Percentiles rank a stretch among this genome's conserved stretches.
Evolutionary conservation across 2,329 filamentous ascomycete species (phyloP).

Genomic region (Magnaporthiopsis incrustans): DNA sequence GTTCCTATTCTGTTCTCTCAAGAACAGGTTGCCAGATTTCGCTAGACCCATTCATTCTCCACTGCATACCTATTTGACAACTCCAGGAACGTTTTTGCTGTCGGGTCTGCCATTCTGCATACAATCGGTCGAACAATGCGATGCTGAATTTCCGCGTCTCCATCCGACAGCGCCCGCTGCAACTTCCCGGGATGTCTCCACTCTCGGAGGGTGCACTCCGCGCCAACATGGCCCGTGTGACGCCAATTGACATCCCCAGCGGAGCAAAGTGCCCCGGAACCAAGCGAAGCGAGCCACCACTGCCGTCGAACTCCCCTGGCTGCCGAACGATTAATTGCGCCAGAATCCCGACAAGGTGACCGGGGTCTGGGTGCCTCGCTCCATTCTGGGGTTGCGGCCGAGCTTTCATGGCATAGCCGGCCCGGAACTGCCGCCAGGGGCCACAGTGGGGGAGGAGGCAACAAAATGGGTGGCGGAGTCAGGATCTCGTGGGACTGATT

Average conservation of each 20-base stretch:
- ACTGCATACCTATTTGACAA: too few species aligned
- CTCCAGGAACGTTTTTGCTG: background rate
- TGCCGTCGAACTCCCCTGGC: background rate
- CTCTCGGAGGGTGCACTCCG: conserved; percentile 1
- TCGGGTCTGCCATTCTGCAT: background rate
- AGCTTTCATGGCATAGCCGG: background rate
- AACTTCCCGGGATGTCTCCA: background rate
- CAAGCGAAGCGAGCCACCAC: background rate
- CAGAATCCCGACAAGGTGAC: background rate
- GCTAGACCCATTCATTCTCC: background rate
- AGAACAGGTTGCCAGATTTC: background rate
- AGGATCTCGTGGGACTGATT: background rate
- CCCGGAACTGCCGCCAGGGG: background rate
- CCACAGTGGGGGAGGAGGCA: background rate
- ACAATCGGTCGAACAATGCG: background rate
- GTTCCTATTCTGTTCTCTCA: background rate
- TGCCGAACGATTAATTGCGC: conserved; percentile 3
- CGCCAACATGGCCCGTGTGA: background rate
- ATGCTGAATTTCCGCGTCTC: background rate
- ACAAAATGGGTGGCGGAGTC: background rate
- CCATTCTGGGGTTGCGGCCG: background rate
- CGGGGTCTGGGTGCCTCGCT: background rate
- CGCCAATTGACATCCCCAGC: background rate
- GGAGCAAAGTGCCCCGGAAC: background rate
- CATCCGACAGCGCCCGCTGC: background rate